Evolutionary conservation across 345 rosid genomes (phyloP).

Genomic region (Salix caprea): DNA sequence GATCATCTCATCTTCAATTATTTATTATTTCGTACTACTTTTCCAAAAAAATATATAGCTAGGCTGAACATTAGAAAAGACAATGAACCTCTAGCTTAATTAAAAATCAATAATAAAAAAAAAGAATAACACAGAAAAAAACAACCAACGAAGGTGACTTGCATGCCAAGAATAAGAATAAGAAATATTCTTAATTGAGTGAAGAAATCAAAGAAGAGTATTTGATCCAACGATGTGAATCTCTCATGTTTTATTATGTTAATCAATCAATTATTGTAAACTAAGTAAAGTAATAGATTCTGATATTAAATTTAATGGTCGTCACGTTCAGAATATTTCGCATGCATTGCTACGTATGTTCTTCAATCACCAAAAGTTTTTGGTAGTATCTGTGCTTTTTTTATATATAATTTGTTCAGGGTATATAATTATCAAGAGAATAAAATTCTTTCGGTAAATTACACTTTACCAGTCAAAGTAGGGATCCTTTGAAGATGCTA

Average conservation of each 20-base stretch:
- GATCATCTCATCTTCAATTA: too few relatives aligned
- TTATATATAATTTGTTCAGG: neutral
- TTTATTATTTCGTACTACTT: too few relatives aligned
- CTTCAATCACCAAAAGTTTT: neutral
- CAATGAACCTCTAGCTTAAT: neutral
- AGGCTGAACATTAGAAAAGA: neutral
- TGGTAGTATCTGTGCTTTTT: neutral
- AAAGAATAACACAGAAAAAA: neutral
- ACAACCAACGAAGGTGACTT: neutral
- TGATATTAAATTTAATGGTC: slow-evolving; percentile 4
- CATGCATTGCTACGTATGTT: slow-evolving; percentile 19
- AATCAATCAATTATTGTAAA: neutral
- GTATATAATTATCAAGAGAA: neutral
- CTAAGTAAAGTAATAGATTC: slow-evolving; percentile 22
- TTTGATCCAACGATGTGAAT: slow-evolving; percentile 5
- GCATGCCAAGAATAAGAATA: slow-evolving; percentile 12
- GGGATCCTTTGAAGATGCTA: slow-evolving; percentile 12
- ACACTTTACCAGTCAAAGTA: slow-evolving; percentile 15
- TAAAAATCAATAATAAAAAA: neutral
- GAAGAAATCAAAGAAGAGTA: neutral
- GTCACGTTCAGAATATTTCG: slow-evolving; percentile 19
- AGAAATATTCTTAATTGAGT: slow-evolving; percentile 5
- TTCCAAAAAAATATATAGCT: too few relatives aligned
- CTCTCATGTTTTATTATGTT: neutral
- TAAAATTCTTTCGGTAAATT: slow-evolving; percentile 14